Conservation (phyloP, 257 asterid genomes). For the Apocynum venetum region DNA sequence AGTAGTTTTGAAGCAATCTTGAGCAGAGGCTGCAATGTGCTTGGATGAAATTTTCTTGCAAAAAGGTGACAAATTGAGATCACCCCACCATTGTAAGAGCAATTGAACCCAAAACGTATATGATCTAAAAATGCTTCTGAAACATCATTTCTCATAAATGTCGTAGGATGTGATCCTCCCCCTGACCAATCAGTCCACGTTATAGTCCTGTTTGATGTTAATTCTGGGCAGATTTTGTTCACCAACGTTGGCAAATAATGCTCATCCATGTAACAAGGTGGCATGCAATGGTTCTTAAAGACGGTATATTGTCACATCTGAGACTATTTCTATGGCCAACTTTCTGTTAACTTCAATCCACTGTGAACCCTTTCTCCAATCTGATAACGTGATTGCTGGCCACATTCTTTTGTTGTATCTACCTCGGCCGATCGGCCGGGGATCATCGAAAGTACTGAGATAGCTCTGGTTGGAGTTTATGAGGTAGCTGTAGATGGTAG, state of each 20-base stretch:
- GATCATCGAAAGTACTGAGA: conserved; percentile 57
- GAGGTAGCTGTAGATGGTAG: conserved; percentile 53
- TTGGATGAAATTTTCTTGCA: conserved; percentile 79
- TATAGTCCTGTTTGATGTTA: conserved; percentile 51
- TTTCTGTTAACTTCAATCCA: conserved; percentile 61
- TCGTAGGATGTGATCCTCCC: conserved; percentile 62
- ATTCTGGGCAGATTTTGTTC: conserved; percentile 41
- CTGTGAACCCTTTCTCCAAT: conserved; percentile 82
- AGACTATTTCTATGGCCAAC: conserved; percentile 47
- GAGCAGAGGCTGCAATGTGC: conserved; percentile 54
- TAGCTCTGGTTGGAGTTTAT: conserved; percentile 49
- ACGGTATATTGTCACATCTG: conserved; percentile 49
- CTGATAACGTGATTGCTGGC: conserved; percentile 38
- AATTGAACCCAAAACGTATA: conserved; percentile 36
- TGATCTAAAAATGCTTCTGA: conserved; percentile 36
- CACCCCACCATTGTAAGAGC: conserved; percentile 43
- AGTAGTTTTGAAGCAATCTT: conserved; percentile 47
- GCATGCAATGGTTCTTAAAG: conserved; percentile 52
- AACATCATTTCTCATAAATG: conserved; percentile 38
- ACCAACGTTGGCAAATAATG: conserved; percentile 77
- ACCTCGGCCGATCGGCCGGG: conserved; percentile 55
- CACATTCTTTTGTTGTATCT: conserved; percentile 62
- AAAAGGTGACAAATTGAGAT: conserved; percentile 59
- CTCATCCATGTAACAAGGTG: conserved; percentile 91
- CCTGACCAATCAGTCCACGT: conserved; percentile 80